Evolutionary conservation across 2,329 filamentous ascomycete species (phyloP).

Genomic region (Trichoderma sp.): DNA sequence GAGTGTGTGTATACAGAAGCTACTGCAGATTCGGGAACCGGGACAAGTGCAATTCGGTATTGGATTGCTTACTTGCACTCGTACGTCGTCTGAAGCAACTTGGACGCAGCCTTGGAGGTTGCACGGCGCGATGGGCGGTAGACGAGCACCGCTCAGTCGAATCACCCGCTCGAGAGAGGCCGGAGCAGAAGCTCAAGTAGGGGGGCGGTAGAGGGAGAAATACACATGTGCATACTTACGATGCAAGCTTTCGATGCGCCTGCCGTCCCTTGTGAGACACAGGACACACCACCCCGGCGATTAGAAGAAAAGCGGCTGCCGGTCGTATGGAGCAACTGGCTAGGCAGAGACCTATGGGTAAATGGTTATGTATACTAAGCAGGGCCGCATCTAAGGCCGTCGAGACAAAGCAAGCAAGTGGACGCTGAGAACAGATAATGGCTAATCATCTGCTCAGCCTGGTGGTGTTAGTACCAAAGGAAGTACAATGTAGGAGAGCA

Average conservation of each 20-base stretch:
- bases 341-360: background rate
- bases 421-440: background rate
- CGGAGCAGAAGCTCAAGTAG: background rate
- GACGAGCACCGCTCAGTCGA: background rate
- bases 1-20: constrained; percentile 15
- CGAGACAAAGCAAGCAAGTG: background rate
- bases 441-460: background rate
- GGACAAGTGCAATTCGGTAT: constrained; percentile 5
- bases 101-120: background rate
- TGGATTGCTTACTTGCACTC: background rate
- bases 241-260: background rate
- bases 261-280: constrained; percentile 9
- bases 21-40: constrained; percentile 11
- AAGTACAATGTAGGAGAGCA: background rate
- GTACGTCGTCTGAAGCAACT: background rate
- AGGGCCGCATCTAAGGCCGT: background rate
- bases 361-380: background rate
- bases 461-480: background rate
- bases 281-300: background rate
- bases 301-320: background rate
- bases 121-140: background rate
- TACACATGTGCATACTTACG: background rate
- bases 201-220: background rate
- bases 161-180: background rate
- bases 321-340: background rate